Evolutionary conservation across 2,329 filamentous ascomycete genomes (phyloP).

Genomic region (Fusarium lateritium): DNA sequence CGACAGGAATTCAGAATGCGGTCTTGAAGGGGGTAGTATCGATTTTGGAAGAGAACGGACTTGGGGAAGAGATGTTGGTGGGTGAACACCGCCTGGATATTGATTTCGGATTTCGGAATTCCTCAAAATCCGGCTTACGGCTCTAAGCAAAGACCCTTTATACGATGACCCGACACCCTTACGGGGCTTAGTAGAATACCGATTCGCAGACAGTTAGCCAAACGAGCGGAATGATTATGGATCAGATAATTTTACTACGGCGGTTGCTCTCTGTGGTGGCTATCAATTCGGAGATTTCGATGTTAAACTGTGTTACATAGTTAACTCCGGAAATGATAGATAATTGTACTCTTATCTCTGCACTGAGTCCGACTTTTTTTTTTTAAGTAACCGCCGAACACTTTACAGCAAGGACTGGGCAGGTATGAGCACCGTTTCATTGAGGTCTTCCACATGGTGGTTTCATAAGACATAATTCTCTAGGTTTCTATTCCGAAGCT

Average conservation of each 20-base stretch:
- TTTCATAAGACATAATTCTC: too few species aligned
- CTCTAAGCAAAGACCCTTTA: background rate
- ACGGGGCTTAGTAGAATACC: background rate
- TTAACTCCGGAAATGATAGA: background rate
- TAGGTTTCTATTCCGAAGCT: too few species aligned
- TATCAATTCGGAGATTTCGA: background rate
- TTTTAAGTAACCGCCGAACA: background rate
- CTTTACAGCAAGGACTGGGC: background rate
- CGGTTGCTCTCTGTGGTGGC: background rate
- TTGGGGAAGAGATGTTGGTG: conserved; percentile 15
- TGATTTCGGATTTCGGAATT: conserved; percentile 26
- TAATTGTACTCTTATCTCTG: background rate
- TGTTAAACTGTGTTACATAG: background rate
- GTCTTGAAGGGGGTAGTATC: conserved; percentile 14
- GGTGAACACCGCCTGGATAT: background rate
- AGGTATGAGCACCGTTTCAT: too few species aligned
- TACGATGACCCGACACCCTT: conserved; percentile 6
- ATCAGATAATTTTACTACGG: background rate
- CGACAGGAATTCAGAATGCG: conserved; percentile 25
- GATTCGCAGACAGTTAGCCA: background rate
- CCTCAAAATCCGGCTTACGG: conserved; percentile 26
- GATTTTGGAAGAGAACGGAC: conserved; percentile 21
- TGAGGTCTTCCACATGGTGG: too few species aligned
- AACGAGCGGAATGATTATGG: background rate
- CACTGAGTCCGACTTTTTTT: background rate